phyloP scores from a whole-genome alignment of 2,329 filamentous ascomycete species.

The Dothidotthia symphoricarpi region DNA sequence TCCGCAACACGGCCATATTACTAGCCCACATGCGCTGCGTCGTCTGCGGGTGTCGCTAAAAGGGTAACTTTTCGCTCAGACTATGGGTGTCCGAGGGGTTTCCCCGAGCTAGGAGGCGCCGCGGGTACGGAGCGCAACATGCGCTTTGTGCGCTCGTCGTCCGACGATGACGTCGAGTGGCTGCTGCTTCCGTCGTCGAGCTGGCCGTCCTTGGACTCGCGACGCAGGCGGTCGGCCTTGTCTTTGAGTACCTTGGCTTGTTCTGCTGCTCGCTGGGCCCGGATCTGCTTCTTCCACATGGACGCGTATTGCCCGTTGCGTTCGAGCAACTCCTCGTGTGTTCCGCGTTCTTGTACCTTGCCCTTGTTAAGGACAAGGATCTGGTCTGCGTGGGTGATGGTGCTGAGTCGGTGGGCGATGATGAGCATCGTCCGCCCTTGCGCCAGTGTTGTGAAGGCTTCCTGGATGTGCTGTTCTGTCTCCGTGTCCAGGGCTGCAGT shows the following conservation, averaged over 20 bases:
- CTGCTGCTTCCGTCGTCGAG: conserved; percentile 43
- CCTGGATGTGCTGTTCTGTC: conserved; percentile 90
- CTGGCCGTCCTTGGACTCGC: conserved; percentile 48
- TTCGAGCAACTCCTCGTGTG: conserved; percentile 52
- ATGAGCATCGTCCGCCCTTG: conserved; percentile 88
- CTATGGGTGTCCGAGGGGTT: conserved; percentile 33
- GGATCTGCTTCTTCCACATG: conserved; percentile 56
- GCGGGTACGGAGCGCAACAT: conserved; percentile 9
- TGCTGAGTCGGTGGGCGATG: conserved; percentile 72
- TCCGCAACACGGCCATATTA: background rate
- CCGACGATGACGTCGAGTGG: conserved; percentile 31
- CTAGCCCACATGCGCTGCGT: no score
- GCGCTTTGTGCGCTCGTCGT: conserved; percentile 35
- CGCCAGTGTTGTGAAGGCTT: conserved; percentile 76
- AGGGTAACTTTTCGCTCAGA: no score
- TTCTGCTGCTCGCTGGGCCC: conserved; percentile 51
- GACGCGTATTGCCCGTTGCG: conserved; percentile 47
- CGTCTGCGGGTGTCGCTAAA: no score
- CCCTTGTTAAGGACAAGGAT: conserved; percentile 57
- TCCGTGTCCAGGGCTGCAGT: conserved; percentile 89
- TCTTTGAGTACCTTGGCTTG: conserved; percentile 51
- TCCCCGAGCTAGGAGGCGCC: conserved; percentile 2
- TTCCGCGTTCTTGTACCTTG: conserved; percentile 52
- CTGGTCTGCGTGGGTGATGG: conserved; percentile 56
- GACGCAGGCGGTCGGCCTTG: conserved; percentile 50